Evolutionary conservation across 2,329 filamentous ascomycete genomes (phyloP), one percentile per base, ranked within the genome.

Genomic region (Nemania sp.): DNA sequence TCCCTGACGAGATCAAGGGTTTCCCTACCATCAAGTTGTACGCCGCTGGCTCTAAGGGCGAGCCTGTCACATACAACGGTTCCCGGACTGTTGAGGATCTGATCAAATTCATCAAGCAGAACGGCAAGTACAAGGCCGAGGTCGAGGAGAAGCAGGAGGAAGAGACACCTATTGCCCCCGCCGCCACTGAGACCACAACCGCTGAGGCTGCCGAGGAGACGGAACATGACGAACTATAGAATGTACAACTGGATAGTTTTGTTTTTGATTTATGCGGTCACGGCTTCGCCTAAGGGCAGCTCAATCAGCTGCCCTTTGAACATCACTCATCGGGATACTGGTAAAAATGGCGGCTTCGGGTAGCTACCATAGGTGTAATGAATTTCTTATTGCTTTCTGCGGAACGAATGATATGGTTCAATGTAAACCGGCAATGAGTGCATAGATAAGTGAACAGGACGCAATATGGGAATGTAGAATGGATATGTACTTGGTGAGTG

Each of bases 21-120:
- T 99, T 99, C 88, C 94, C 94, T 53, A 99, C 94, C 73, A 97
- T 99, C 84, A 97, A 97, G 84, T 84, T 99, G 64, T 99, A 86
- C 88, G 84, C 90, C 61, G 94, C 94, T 66, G 92, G 91, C 68
- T 81, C 82, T 75, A 99, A 99, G 86, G 81, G 82, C 69, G 79
- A 85, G 64, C 90, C 94, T 55, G 75, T 97, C 60, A 90, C 91
- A 66, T 99, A 97, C 84, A 82, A 80, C 62, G 94, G 94, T 66
- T 83, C 87, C 62, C 91, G 94, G 69, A 94, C 91, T 50, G 78
- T 97, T 52, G 90, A 96, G 79, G 94, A 97, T 72, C 84, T 99
- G 57, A 87, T 90, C 69, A 82, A 87, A 68, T 99, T 99, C 79
- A 83, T 99, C 74, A 86, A 90, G 77, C 91, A 97, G 81, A 96